These are phyloP conservation scores for Boeremia lycopersici DNA, from an alignment of 2,329 filamentous ascomycete genomes.

Conservation along the genomic window DNA sequence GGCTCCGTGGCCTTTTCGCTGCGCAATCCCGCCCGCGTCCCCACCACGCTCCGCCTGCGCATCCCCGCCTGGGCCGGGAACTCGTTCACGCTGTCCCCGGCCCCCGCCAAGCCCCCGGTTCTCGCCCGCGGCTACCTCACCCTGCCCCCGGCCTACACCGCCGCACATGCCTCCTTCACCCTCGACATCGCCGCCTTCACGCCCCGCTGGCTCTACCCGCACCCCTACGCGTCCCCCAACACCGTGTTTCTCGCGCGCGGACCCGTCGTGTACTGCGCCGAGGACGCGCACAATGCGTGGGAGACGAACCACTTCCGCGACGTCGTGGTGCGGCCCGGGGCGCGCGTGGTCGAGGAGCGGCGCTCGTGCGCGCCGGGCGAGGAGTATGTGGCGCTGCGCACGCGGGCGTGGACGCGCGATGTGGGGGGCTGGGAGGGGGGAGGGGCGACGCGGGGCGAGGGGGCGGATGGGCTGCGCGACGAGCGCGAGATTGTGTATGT, in stretches of 20 bases:
- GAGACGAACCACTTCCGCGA: slow-evolving; percentile 18
- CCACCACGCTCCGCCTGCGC: slow-evolving; percentile 55
- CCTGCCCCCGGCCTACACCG: background rate
- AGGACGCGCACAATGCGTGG: slow-evolving; percentile 16
- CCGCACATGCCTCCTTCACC: slow-evolving; percentile 46
- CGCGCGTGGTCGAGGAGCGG: slow-evolving; percentile 1
- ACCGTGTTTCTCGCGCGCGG: slow-evolving; percentile 50
- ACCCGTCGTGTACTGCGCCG: slow-evolving; percentile 15
- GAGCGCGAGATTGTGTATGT: slow-evolving; percentile 13
- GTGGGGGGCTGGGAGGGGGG: background rate
- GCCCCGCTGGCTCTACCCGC: slow-evolving; percentile 58
- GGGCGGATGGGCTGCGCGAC: background rate
- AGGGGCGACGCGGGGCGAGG: background rate
- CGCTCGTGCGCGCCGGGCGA: slow-evolving; percentile 7
- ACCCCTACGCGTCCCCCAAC: slow-evolving; percentile 63
- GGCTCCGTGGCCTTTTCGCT: slow-evolving; percentile 58
- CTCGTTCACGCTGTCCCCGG: slow-evolving; percentile 20
- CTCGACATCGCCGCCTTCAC: slow-evolving; percentile 53
- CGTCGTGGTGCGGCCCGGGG: slow-evolving; percentile 5
- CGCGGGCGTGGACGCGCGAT: background rate
- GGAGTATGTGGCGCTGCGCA: background rate
- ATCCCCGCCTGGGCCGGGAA: slow-evolving; percentile 62
- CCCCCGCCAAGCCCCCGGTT: slow-evolving; percentile 36
- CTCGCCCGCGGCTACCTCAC: slow-evolving; percentile 8
- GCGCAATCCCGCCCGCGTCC: slow-evolving; percentile 18